Evolutionary conservation across 2,329 filamentous ascomycete genomes (phyloP), one percentile per base, ranked within the genome.

Genomic region (Cytospora piceicola): DNA sequence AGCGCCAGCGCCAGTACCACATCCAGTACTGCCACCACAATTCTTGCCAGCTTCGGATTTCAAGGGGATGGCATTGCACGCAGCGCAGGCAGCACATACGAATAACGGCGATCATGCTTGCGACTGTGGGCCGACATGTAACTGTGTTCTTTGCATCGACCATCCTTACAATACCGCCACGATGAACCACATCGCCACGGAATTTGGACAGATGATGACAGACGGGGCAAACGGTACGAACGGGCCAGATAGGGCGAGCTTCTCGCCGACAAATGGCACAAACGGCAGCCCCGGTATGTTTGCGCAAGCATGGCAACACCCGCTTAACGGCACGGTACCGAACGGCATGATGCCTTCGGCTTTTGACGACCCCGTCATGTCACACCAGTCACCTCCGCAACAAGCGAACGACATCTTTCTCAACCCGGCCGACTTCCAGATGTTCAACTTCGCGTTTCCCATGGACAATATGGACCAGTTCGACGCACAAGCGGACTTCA

Each of bases 161-260:
- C 88, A 91, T 73, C 87, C 89, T 15, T 89, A 88, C 72, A 91
- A 91, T 70, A 81, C 85, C 9, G 85, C 87, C 27, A 90, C 85
- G 59, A 83, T 80, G 67, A 80, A 78, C 58, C 66, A 67, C 58
- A 67, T 67, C 49, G 63, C 61, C 32, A 61, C 63, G 22, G 68
- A 70, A 22, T 68, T 66, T 32, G 65, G 66, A 29, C 66, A 68
- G 14, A 65, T 58, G 68, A 67, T 65, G 76, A 81, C 56, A 79
- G 82, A 22, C 59, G 61, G 27, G 24, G 32, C 39, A n/a, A 30
- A 42, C 20, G 39, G 39, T 2, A 67, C 65, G 8, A 66, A 72
- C 61, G 61, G 29, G n/a, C 24, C 39, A 22, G 29, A 72, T 59
- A 60, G 29, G n/a, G 32, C 39, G 30, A 39, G 29, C 5, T n/a